Evolutionary conservation across 352 stramenopile genomes (phyloP).

Genomic region (Phytopythium cucurbitacearum): DNA sequence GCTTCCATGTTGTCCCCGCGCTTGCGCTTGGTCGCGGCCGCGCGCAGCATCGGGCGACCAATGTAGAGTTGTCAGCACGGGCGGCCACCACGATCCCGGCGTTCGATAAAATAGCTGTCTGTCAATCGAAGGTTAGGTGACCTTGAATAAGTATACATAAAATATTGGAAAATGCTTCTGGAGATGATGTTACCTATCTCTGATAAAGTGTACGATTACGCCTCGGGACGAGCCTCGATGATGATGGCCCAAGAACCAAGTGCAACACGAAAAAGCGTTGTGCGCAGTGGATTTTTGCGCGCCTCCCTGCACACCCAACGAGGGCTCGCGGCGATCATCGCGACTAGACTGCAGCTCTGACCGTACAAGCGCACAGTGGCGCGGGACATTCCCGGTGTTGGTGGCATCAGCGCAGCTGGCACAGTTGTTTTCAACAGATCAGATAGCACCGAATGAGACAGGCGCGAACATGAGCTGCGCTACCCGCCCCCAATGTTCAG

Average conservation of each 20-base stretch:
- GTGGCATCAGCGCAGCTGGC: no score
- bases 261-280: no score
- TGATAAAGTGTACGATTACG: no score
- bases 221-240: no score
- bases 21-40: background rate
- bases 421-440: background rate
- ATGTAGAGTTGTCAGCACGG: background rate
- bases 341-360: no score
- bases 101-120: background rate
- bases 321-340: no score
- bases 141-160: background rate
- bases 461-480: background rate
- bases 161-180: background rate
- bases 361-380: no score
- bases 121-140: background rate
- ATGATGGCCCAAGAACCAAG: no score
- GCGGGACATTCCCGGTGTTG: no score
- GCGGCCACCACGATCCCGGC: background rate
- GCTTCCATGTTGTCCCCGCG: background rate
- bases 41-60: background rate
- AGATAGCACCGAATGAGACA: background rate
- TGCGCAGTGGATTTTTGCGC: no score
- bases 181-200: no score
- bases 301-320: no score
- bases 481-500: slow-evolving; percentile 68